Evolutionary conservation across 2,329 filamentous ascomycete genomes (phyloP), one percentile per base, ranked within the genome.

Genomic region (Chaetomium strumarium): DNA sequence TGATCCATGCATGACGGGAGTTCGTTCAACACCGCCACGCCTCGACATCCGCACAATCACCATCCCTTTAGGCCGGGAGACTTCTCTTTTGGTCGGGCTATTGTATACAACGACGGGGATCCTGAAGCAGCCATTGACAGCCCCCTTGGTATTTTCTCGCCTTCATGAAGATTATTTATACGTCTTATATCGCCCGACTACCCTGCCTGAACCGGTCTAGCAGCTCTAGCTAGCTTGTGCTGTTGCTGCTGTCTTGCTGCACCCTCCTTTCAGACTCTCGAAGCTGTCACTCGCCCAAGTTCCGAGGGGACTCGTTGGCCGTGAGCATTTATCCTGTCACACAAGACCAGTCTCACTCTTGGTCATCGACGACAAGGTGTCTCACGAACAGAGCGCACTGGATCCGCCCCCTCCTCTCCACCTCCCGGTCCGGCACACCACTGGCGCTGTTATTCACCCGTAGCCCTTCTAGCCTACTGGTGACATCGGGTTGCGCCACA

Each of bases 291-390:
- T 16, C 13, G 5, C 33, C 38, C 17, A 41, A 10, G n/a, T 19
- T 34, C 45, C 36, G 49, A 24, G 29, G 49, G 46, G 39, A 46
- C n/a, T n/a, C n/a, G n/a, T n/a, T n/a, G 24, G 40, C 17, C 24
- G 33, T 33, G 30, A 40, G 41, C 38, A 40, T 47, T 29, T 57
- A 39, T 48, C 47, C 50, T 56, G 68, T 70, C 62, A 65, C 66
- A 69, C 67, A 55, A 62, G 51, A 13, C 61, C 62, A 70, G 68
- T 69, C 68, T 68, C 66, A 24, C 10, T 37, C 13, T n/a, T 5
- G 66, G 61, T 66, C 59, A 9, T 46, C 11, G 41, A 20, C 43
- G 39, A 42, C 40, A 37, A 42, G 14, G 16, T 53, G 37, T 45
- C 39, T 42, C 44, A 53, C 17, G 41, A 9, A 34, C 42, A 14